These are phyloP conservation scores for Trapa incisa DNA, from an alignment of 345 rosid genomes.

Conservation along the genomic window DNA sequence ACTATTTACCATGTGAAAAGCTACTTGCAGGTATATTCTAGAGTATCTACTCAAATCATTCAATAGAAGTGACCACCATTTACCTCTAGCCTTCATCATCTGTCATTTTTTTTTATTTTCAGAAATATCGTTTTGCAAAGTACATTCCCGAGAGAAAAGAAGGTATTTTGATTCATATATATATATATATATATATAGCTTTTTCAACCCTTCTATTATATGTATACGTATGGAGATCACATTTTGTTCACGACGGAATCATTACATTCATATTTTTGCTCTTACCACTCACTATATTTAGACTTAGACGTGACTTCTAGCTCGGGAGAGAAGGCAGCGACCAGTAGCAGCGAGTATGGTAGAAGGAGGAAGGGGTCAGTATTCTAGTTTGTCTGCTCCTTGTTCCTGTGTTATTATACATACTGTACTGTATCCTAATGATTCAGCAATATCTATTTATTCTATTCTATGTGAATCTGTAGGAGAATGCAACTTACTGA, in stretches of 20 bases:
- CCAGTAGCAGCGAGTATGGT: slow-evolving; percentile 34
- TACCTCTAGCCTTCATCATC: slow-evolving; percentile 5
- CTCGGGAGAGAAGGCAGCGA: slow-evolving; percentile 52
- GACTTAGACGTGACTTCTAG: neutral
- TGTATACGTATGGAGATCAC: no score
- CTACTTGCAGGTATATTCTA: slow-evolving; percentile 64
- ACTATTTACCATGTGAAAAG: slow-evolving; percentile 92
- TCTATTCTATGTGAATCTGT: neutral
- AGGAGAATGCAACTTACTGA: slow-evolving; percentile 65
- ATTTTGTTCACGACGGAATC: neutral
- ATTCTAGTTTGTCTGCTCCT: neutral
- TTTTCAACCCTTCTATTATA: neutral
- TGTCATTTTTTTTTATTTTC: slow-evolving; percentile 13
- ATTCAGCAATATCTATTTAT: neutral
- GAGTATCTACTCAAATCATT: slow-evolving; percentile 5
- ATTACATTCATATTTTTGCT: neutral
- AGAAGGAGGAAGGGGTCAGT: slow-evolving; percentile 45
- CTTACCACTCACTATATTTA: no score
- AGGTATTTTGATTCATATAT: slow-evolving; percentile 28
- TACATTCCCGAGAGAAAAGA: slow-evolving; percentile 82
- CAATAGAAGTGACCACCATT: no score
- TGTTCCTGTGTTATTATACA: no score
- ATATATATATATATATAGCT: neutral
- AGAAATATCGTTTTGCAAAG: slow-evolving; percentile 91
- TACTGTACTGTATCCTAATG: no score